Percentiles rank a stretch among this genome's conserved stretches.
These are phyloP conservation scores for Fusarium camptoceras DNA, from an alignment of 2,329 filamentous ascomycete genomes.

Conservation along the genomic window DNA sequence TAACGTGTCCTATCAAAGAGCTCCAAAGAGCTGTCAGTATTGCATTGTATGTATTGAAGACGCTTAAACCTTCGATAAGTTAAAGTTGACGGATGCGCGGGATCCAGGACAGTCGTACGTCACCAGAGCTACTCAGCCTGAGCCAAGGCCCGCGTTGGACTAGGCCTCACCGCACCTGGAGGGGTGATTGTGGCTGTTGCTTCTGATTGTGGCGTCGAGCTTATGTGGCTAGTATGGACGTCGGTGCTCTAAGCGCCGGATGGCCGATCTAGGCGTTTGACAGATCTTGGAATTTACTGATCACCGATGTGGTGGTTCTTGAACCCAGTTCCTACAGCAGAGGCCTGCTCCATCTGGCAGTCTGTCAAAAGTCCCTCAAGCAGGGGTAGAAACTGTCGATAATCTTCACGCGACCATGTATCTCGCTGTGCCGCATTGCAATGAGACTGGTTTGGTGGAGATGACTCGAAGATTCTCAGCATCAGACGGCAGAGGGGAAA, in stretches of 20 bases:
- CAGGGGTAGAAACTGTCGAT: conserved; percentile 21
- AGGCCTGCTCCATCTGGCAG: neutral
- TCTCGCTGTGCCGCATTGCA: conserved; percentile 33
- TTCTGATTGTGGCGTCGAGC: neutral
- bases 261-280: conserved; percentile 7
- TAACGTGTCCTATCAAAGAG: conserved; percentile 3
- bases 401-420: conserved; percentile 27
- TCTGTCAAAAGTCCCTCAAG: conserved; percentile 35
- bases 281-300: conserved; percentile 8
- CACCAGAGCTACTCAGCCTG: conserved; percentile 37
- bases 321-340: neutral
- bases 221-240: neutral
- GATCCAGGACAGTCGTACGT: conserved; percentile 31
- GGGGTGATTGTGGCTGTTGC: conserved; percentile 21
- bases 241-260: conserved; percentile 7
- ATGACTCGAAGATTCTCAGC: conserved; percentile 16
- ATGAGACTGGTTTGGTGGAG: conserved; percentile 28
- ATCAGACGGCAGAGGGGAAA: conserved; percentile 6
- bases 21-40: conserved; percentile 23
- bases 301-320: conserved; percentile 15
- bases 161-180: conserved; percentile 21
- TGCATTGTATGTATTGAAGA: conserved; percentile 12
- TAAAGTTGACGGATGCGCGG: conserved; percentile 17
- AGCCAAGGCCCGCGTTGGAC: conserved; percentile 30
- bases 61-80: conserved; percentile 1